These are phyloP conservation scores for Saturnispora galanensis DNA, from an alignment of 805 yeast species.

Conservation along the genomic window DNA sequence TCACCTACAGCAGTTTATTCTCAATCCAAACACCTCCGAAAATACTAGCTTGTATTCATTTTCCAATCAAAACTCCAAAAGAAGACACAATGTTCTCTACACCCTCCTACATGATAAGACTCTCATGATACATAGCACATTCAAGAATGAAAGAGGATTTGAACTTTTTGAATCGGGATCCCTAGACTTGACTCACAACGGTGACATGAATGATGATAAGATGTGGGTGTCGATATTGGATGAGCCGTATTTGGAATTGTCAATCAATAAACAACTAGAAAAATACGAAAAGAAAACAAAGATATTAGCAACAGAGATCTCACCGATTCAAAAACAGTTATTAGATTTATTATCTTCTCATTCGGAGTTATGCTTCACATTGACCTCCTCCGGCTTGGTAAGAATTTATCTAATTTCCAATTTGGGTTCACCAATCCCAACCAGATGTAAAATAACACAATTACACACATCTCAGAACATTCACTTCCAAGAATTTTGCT, in stretches of 20 bases:
- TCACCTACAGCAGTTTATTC: conserved; percentile 4
- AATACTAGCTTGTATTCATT: conserved; percentile 5
- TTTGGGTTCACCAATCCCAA: conserved; percentile 38
- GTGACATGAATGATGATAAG: conserved; percentile 5
- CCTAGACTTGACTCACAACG: conserved; percentile 24
- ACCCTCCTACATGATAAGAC: conserved; percentile 52
- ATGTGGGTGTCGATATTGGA: conserved; percentile 28
- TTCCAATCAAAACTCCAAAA: conserved; percentile 10
- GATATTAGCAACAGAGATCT: conserved; percentile 4
- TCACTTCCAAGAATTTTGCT: conserved; percentile 20
- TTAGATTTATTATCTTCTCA: conserved; percentile 21
- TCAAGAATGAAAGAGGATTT: conserved; percentile 48
- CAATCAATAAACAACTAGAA: conserved; percentile 17
- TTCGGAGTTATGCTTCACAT: conserved; percentile 32
- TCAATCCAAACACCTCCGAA: conserved; percentile 3
- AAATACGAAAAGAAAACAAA: conserved; percentile 10
- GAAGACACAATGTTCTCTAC: conserved; percentile 45
- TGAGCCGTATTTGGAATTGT: conserved; percentile 25
- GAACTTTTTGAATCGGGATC: conserved; percentile 51
- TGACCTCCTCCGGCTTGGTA: conserved; percentile 34
- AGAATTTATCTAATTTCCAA: conserved; percentile 40
- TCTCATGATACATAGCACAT: conserved; percentile 61
- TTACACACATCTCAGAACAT: conserved; percentile 23
- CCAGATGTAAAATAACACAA: conserved; percentile 32
- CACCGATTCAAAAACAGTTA: conserved; percentile 13